A percentile compares a stretch with the other conserved stretches of the same genome.
phyloP scores from a whole-genome alignment of 495 filamentous ascomycete species.

The Penicillium manginii region DNA sequence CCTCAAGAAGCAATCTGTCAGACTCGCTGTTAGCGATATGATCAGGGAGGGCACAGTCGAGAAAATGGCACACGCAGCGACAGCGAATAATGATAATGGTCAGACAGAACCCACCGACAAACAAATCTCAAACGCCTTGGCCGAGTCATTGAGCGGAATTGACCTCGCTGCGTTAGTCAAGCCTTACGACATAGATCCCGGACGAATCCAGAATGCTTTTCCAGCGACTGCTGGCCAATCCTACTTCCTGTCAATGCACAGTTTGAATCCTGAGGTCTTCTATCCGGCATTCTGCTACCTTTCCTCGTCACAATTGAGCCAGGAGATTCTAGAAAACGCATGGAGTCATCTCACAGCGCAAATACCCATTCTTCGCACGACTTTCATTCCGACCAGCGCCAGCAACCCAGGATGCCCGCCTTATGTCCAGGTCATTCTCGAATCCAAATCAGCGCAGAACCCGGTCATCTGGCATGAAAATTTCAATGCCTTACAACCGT shows the following conservation, averaged over 20 bases:
- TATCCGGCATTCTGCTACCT: slow-evolving; percentile 38
- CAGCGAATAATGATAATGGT: slow-evolving; percentile 20
- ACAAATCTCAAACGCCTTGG: slow-evolving; percentile 20
- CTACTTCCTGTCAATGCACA: slow-evolving; percentile 40
- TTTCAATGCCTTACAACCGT: slow-evolving; percentile 10
- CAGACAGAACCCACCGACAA: slow-evolving; percentile 10
- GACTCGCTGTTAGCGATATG: slow-evolving; percentile 39
- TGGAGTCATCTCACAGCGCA: slow-evolving; percentile 28
- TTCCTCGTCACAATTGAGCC: slow-evolving; percentile 18
- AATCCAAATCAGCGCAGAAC: slow-evolving; percentile 20
- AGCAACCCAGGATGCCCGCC: slow-evolving; percentile 10
- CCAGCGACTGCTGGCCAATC: slow-evolving; percentile 38
- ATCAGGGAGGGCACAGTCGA: slow-evolving; percentile 37
- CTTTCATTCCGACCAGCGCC: slow-evolving; percentile 30
- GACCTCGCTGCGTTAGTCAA: slow-evolving; percentile 23
- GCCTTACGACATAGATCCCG: slow-evolving; percentile 22
- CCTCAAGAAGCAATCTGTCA: slow-evolving; percentile 35
- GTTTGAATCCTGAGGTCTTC: slow-evolving; percentile 31
- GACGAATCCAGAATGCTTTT: slow-evolving; percentile 21
- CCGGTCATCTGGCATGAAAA: slow-evolving; percentile 32
- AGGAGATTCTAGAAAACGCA: slow-evolving; percentile 23
- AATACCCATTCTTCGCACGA: slow-evolving; percentile 35
- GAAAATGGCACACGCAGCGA: slow-evolving; percentile 31
- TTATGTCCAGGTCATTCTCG: slow-evolving; percentile 33
- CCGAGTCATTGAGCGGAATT: slow-evolving; percentile 20